Conservation (phyloP, 306 rosid genomes). For the Notholithocarpus densiflorus region DNA sequence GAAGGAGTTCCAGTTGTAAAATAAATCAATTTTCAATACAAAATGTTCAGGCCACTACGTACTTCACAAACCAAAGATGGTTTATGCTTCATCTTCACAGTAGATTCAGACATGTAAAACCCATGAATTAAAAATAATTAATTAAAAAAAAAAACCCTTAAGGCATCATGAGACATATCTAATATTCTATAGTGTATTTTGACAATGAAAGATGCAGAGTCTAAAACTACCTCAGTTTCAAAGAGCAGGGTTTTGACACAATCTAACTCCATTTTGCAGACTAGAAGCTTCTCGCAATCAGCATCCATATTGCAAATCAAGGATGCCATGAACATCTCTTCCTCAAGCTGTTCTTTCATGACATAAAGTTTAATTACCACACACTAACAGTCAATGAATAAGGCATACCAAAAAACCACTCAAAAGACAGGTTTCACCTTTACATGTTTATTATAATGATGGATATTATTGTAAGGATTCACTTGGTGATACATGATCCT, state of each 20-base stretch:
- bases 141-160: too few relatives aligned
- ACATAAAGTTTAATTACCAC: slow-evolving; percentile 9
- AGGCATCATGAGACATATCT: background rate
- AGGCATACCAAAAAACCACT: background rate
- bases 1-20: too few relatives aligned
- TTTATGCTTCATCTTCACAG: too few relatives aligned
- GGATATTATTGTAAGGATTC: background rate
- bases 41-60: too few relatives aligned
- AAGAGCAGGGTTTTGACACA: slow-evolving; percentile 80
- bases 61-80: too few relatives aligned
- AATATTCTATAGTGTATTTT: background rate
- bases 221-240: slow-evolving; percentile 70
- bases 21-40: too few relatives aligned
- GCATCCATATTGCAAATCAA: slow-evolving; percentile 84
- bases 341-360: slow-evolving; percentile 52
- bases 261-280: slow-evolving; percentile 69
- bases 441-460: background rate
- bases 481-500: slow-evolving; percentile 5
- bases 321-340: slow-evolving; percentile 80
- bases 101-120: too few relatives aligned
- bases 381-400: background rate
- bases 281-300: slow-evolving; percentile 67
- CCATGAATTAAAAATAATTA: too few relatives aligned
- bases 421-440: background rate
- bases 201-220: slow-evolving; percentile 19